Evolutionary conservation across 2,329 filamentous ascomycete genomes (phyloP).

Genomic region (Arthrobotrys sphaeroides): DNA sequence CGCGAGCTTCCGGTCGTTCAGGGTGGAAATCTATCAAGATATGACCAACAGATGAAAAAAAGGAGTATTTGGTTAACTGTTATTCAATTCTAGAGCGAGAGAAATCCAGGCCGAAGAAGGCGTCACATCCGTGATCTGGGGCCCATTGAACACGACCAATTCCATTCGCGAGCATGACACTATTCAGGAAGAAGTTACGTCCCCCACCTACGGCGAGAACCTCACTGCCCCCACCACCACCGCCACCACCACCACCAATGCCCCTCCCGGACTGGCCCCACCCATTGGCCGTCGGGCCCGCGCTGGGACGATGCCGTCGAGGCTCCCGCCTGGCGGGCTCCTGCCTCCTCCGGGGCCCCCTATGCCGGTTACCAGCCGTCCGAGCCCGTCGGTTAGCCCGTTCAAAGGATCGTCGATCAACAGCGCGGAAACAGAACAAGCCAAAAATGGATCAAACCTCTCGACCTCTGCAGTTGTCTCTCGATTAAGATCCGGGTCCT

Average conservation of each 20-base stretch:
- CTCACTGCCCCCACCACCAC: neutral
- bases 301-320: conserved; percentile 94
- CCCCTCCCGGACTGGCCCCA: conserved; percentile 72
- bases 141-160: conserved; percentile 93
- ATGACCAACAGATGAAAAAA: neutral
- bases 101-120: conserved; percentile 98
- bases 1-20: conserved; percentile 57
- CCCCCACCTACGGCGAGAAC: conserved; percentile 66
- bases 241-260: conserved; percentile 66
- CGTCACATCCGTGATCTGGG: conserved; percentile 81
- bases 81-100: conserved; percentile 72
- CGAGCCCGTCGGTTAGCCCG: conserved; percentile 85
- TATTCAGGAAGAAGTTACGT: conserved; percentile 65
- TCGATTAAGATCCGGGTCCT: conserved; percentile 58
- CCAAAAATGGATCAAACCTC: conserved; percentile 59
- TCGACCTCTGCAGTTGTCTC: conserved; percentile 57
- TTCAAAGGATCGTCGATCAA: conserved; percentile 72
- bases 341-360: conserved; percentile 64
- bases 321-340: conserved; percentile 81
- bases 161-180: conserved; percentile 86
- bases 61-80: conserved; percentile 6
- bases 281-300: conserved; percentile 79
- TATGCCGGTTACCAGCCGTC: conserved; percentile 80
- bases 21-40: conserved; percentile 45
- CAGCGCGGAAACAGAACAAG: conserved; percentile 60